These are phyloP conservation scores for Hanseniaspora lindneri DNA, from an alignment of 805 yeast genomes.

Conservation along the genomic window DNA sequence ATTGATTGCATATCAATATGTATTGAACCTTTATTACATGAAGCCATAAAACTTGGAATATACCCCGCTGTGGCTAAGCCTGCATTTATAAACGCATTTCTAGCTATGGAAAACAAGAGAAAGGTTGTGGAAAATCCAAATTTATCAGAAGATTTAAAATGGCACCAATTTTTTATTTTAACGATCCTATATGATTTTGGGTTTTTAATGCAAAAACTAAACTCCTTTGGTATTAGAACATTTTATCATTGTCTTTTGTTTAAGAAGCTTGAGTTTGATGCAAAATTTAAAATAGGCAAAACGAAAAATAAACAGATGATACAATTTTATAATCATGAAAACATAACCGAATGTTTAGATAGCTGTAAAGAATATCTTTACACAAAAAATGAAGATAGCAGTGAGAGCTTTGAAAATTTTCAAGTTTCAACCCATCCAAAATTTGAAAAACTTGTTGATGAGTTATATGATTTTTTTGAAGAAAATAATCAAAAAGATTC, in stretches of 20 bases:
- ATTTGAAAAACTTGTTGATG: conserved; percentile 45
- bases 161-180: conserved; percentile 54
- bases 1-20: conserved; percentile 50
- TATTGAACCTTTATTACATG: conserved; percentile 49
- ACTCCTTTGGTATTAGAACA: conserved; percentile 70
- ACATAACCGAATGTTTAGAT: conserved; percentile 8
- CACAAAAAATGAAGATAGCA: not conserved
- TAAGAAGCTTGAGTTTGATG: conserved; percentile 44
- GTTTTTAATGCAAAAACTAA: conserved; percentile 53
- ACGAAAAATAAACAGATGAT: conserved; percentile 54
- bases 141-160: conserved; percentile 57
- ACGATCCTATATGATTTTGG: conserved; percentile 61
- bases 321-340: conserved; percentile 41
- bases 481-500: conserved; percentile 35
- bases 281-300: conserved; percentile 48
- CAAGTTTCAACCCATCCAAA: conserved; percentile 55
- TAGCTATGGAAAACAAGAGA: conserved; percentile 57
- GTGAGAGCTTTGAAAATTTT: conserved; percentile 2
- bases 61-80: conserved; percentile 49
- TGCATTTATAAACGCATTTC: conserved; percentile 52
- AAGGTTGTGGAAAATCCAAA: conserved; percentile 41
- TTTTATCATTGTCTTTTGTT: conserved; percentile 58
- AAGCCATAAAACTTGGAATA: conserved; percentile 52
- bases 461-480: conserved; percentile 45
- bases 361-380: conserved; percentile 8